phyloP scores from a whole-genome alignment of 116 monocot genomes.

The Cymodocea nodosa region DNA sequence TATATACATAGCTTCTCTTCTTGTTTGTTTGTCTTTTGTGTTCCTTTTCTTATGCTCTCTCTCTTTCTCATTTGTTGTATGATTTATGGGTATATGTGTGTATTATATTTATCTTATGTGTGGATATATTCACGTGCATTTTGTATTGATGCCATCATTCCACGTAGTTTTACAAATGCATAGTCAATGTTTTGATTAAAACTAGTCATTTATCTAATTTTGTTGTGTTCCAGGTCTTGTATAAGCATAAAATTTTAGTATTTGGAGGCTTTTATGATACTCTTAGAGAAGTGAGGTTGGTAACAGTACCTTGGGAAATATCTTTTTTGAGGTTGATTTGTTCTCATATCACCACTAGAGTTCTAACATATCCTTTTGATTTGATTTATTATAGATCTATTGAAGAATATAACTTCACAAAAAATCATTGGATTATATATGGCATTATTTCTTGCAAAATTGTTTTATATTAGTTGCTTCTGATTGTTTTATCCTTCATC shows the following conservation, averaged over 20 bases:
- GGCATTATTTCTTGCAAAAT: not conserved
- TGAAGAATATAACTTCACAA: not conserved
- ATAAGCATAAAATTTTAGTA: conserved; percentile 91
- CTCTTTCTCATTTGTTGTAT: too few species aligned
- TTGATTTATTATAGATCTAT: not conserved
- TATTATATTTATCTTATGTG: too few species aligned
- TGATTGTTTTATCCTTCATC: not conserved
- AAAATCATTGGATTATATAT: not conserved
- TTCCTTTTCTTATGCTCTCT: too few species aligned
- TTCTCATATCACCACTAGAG: not conserved
- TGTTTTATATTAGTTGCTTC: not conserved
- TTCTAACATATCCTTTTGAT: not conserved
- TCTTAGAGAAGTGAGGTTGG: conserved; percentile 95
- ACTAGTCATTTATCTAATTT: conserved; percentile 2
- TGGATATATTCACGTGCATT: too few species aligned
- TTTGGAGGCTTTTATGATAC: conserved; percentile 99
- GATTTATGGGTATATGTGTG: too few species aligned
- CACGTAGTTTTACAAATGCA: too few species aligned
- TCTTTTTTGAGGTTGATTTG: not conserved
- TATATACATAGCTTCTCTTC: too few species aligned
- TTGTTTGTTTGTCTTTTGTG: too few species aligned
- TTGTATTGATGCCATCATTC: too few species aligned
- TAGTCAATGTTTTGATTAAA: too few species aligned
- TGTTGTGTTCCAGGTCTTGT: conserved; percentile 45
- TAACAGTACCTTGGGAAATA: not conserved